These are phyloP conservation scores for Cladosporium sp. DNA, from an alignment of 2,329 filamentous ascomycete species.

Conservation along the genomic window DNA sequence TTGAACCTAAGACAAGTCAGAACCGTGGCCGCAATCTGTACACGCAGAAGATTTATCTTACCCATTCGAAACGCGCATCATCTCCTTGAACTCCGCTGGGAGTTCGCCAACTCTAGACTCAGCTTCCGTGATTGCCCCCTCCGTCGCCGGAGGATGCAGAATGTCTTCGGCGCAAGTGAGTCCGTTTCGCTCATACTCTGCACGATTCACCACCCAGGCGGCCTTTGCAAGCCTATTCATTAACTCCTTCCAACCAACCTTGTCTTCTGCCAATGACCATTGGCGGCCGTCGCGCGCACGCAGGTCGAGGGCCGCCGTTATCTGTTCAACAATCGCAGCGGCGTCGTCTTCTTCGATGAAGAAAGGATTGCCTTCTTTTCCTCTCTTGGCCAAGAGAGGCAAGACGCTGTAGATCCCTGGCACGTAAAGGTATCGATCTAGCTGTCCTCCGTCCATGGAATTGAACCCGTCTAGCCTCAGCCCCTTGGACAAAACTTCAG, in stretches of 20 bases:
- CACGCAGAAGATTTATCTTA: background rate
- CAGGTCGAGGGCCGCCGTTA: background rate
- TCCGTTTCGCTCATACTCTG: background rate
- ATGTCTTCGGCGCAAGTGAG: background rate
- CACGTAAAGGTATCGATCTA: background rate
- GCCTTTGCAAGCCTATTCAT: background rate
- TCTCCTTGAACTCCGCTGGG: background rate
- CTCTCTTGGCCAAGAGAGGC: background rate
- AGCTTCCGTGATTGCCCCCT: background rate
- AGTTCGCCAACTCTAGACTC: background rate
- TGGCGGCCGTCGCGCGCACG: background rate
- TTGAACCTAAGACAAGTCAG: background rate
- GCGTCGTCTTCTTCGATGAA: background rate
- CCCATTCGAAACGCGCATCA: background rate
- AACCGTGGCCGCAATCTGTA: background rate
- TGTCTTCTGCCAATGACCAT: background rate
- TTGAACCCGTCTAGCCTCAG: background rate
- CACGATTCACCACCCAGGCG: background rate
- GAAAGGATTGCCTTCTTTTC: background rate
- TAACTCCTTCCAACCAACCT: background rate
- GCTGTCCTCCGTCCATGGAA: background rate
- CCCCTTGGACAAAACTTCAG: background rate
- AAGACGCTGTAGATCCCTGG: background rate
- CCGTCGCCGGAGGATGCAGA: background rate
- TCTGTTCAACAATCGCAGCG: background rate